phyloP scores from a whole-genome alignment of 768 basidiomycete genomes.

The Collybia mongolica region DNA sequence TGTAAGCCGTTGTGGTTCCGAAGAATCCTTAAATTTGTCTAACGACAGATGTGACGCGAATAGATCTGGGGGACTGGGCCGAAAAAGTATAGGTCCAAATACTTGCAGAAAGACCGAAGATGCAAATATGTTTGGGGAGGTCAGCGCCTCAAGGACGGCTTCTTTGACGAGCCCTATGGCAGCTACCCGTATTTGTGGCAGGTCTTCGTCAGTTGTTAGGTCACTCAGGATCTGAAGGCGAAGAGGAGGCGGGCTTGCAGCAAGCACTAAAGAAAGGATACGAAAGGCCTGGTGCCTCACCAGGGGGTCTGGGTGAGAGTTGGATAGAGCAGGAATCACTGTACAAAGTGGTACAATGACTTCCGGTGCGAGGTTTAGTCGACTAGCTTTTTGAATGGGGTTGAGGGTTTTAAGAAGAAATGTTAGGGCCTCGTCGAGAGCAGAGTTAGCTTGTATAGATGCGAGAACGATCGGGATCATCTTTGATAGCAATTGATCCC shows the following conservation, averaged over 20 bases:
- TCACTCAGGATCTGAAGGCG: constrained; percentile 57
- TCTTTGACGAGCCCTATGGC: constrained; percentile 72
- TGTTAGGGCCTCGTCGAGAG: constrained; percentile 61
- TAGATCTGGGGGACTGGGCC: constrained; percentile 52
- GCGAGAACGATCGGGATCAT: constrained; percentile 43
- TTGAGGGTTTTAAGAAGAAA: constrained; percentile 44
- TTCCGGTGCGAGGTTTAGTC: constrained; percentile 36
- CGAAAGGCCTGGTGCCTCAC: constrained; percentile 63
- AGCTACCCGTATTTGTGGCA: constrained; percentile 69
- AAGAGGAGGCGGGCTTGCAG: constrained; percentile 41
- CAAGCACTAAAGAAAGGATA: constrained; percentile 52
- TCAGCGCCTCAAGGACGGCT: constrained; percentile 51
- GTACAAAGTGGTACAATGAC: constrained; percentile 46
- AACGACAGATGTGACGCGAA: constrained; percentile 35
- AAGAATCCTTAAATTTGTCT: constrained; percentile 48
- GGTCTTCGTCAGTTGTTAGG: constrained; percentile 45
- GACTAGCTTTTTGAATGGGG: constrained; percentile 12
- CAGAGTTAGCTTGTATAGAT: constrained; percentile 51
- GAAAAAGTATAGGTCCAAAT: constrained; percentile 61
- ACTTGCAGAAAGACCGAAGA: constrained; percentile 53
- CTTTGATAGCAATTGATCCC: constrained; percentile 22
- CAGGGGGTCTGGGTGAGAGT: constrained; percentile 57
- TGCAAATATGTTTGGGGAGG: constrained; percentile 45
- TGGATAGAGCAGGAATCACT: constrained; percentile 54
- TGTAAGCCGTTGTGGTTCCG: constrained; percentile 60